Base-by-base conservation (phyloP, 2,329 filamentous ascomycete genomes). In the Botryotinia narcissicola region DNA sequence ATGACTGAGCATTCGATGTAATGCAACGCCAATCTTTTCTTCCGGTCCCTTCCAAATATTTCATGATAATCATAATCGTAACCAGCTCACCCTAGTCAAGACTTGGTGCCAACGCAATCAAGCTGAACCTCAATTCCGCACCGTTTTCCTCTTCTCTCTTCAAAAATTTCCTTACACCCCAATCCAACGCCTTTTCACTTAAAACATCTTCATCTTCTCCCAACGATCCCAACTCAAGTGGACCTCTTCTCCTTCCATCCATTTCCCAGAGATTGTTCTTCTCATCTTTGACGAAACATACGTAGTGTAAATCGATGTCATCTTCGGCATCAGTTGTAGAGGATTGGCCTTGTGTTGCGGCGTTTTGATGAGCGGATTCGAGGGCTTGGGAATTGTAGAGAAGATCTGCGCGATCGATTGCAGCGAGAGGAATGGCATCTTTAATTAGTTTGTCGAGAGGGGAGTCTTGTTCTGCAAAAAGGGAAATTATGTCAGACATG, bases 261-360 rank as follows among this genome's bases (percentile, higher is more conserved):
- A 93, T 82, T 81, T 93, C 91, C 88, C 90, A 93, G 71, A 93
- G 80, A 67, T 84, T 87, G 87, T 81, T 93, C 89, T 69, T 84
- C 83, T 46, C 73, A 91, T 86, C 86, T 84, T 95, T 96, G 68
- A 96, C 92, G 82, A 98, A 98, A 80, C 93, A 97, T 63, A 98
- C 95, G 81, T 97, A 98, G 84, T 98, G 96, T 79, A 98, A 85
- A 82, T 98, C 95, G 29, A 98, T 87, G 77, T 92, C 89, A 79
- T 93, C 94, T 42, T 77, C 87, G 16, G 94, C 94, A 73, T 88
- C 84, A 0, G 96, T 96, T 1, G 95, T 93, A 90, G 81, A 92
- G 89, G 71, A 85, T 83, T 71, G 86, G 83, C 86, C 95, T 95
- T 76, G 95, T 90, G 82, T 97, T 12, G 95, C 96, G n/a, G 94